A percentile compares a stretch with the other conserved stretches of the same genome.
Evolutionary conservation across 257 asterid genomes (phyloP).

Genomic region (Solanum appendiculatum): DNA sequence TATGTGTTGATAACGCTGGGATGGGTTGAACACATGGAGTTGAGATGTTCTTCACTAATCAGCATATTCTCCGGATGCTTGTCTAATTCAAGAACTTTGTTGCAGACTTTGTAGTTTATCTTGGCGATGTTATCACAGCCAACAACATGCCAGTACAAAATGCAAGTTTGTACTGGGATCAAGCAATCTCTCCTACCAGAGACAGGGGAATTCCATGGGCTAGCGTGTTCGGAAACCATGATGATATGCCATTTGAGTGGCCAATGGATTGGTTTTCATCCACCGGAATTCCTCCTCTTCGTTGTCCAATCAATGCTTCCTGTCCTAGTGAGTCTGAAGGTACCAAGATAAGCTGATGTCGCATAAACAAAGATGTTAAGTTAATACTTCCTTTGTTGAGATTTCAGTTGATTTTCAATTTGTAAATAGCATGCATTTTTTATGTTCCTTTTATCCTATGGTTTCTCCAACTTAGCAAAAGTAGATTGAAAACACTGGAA

Average conservation of each 20-base stretch:
- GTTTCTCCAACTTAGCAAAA: background rate
- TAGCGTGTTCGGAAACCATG: conserved; percentile 80
- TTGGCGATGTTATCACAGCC: conserved; percentile 84
- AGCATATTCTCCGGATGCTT: background rate
- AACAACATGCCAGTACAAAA: conserved; percentile 58
- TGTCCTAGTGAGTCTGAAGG: conserved; percentile 16
- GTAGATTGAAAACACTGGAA: too few relatives aligned
- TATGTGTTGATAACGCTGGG: background rate
- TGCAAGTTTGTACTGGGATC: conserved; percentile 79
- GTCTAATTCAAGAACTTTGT: background rate
- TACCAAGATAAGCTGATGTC: background rate
- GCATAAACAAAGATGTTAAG: background rate
- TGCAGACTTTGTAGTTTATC: conserved; percentile 79
- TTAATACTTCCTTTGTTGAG: background rate
- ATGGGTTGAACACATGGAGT: background rate
- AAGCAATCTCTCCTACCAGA: conserved; percentile 69
- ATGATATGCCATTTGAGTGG: conserved; percentile 84
- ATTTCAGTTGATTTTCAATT: background rate
- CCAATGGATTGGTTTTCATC: conserved; percentile 90
- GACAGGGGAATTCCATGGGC: conserved; percentile 65
- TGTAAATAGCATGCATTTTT: background rate
- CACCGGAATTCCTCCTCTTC: conserved; percentile 49
- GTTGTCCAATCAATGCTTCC: conserved; percentile 30
- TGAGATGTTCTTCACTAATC: background rate
- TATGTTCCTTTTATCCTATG: background rate